Evolutionary conservation across 2,329 filamentous ascomycete genomes (phyloP), one percentile per base, ranked within the genome.

Genomic region (Tolypocladium guangdongense): DNA sequence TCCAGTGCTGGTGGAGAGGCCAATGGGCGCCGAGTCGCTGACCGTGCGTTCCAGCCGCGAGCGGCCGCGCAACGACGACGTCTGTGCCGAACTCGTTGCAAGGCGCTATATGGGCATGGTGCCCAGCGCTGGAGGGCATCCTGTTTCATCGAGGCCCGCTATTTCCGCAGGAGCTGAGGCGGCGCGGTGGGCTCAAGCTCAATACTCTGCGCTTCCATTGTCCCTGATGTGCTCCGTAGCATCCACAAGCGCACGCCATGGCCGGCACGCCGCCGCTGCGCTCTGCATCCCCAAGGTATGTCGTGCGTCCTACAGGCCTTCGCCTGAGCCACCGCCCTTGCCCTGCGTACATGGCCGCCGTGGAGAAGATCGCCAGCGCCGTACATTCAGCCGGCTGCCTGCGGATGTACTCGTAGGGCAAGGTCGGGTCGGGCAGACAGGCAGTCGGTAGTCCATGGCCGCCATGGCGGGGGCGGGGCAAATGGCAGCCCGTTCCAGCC

Each of bases 381-480:
- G 43, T 27, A 18, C 6, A 30, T 27, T 18, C 22, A 43, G 41
- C 41, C 43, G 27, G n/a, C 16, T n/a, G 18, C 10, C 24, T 32
- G 24, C 16, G 18, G 24, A 45, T 45, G 41, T n/a, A 45, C 27
- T 27, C 27, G 27, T 27, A 27, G 6, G 43, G 41, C 24, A 30
- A 46, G 43, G 24, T 8, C 16, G 10, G 24, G 43, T 7, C 27
- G 39, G 22, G 22, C 39, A 43, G 38, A 10, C 8, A 41, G 20
- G 38, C n/a, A 20, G 37, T 18, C 18, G 4, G n/a, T 6, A 27
- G n/a, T n/a, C n/a, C n/a, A n/a, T n/a, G n/a, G n/a, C n/a, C n/a
- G n/a, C n/a, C 27, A 55, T 52, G 32, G 55, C 55, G 55, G 55
- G 55, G 55, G 55, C 56, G 55, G 54, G 55, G 54, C 54, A 52